Evolutionary conservation across 768 basidiomycete genomes (phyloP).

Genomic region (Lyophyllum semitale): DNA sequence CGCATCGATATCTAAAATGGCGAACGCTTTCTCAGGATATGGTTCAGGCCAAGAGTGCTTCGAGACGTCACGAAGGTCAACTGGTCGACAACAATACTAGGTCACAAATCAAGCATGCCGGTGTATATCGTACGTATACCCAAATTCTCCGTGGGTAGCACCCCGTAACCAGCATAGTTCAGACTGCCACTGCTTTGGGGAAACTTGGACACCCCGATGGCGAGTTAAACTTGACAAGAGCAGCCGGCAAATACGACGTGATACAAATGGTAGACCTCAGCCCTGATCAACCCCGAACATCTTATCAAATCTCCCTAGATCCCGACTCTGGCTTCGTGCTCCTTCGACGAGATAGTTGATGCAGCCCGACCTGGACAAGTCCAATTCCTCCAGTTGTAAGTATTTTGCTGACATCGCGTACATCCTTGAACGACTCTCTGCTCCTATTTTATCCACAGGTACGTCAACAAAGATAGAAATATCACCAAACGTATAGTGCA

Average conservation of each 20-base stretch:
- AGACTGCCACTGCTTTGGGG: conserved; percentile 84
- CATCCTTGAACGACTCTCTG: neutral
- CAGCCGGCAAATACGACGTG: conserved; percentile 74
- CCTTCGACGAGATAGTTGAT: conserved; percentile 95
- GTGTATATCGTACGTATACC: conserved; percentile 66
- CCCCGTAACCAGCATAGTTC: neutral
- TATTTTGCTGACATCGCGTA: neutral
- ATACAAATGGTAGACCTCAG: conserved; percentile 46
- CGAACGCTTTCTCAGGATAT: conserved; percentile 49
- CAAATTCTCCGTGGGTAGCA: neutral
- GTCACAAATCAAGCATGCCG: conserved; percentile 73
- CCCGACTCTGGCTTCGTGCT: conserved; percentile 92
- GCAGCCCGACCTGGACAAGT: conserved; percentile 77
- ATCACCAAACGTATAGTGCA: conserved; percentile 86
- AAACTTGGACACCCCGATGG: conserved; percentile 97
- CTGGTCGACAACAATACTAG: conserved; percentile 82
- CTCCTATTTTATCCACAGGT: conserved; percentile 40
- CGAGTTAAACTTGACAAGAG: conserved; percentile 87
- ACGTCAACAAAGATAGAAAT: conserved; percentile 88
- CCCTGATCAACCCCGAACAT: neutral
- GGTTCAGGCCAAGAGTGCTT: conserved; percentile 89
- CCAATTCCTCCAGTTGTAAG: conserved; percentile 85
- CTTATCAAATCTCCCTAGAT: conserved; percentile 52
- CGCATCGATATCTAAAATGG: neutral
- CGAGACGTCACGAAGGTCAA: conserved; percentile 87